Conservation (phyloP, 257 asterid species). For the Lycium barbarum region DNA sequence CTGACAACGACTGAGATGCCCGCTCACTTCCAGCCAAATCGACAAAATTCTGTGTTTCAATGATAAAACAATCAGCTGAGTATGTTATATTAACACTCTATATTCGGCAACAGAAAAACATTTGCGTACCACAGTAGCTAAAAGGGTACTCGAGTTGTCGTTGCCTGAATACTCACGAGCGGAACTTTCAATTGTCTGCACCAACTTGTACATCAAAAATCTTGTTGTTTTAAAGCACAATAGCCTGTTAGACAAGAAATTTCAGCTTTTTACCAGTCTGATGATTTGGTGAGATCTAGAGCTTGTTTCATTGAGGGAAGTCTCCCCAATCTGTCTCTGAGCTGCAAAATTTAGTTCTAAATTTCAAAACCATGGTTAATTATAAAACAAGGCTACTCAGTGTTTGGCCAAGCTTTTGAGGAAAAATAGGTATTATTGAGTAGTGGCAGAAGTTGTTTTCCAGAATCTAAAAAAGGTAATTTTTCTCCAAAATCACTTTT, state of each 20-base stretch:
- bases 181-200: conserved; percentile 83
- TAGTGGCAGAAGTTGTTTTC: too few species aligned
- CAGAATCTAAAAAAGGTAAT: too few species aligned
- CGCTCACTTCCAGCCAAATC: conserved; percentile 67
- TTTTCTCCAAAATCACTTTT: too few species aligned
- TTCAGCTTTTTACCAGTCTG: conserved; percentile 62
- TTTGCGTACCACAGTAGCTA: conserved; percentile 85
- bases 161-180: conserved; percentile 54
- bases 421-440: too few species aligned
- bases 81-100: background rate
- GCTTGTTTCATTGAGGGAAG: conserved; percentile 83
- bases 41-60: conserved; percentile 49
- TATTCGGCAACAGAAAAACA: conserved; percentile 1
- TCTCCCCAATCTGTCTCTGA: conserved; percentile 94
- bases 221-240: background rate
- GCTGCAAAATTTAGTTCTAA: conserved; percentile 48
- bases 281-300: conserved; percentile 95
- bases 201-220: background rate
- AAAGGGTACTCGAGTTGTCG: conserved; percentile 54
- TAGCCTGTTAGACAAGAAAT: conserved; percentile 9
- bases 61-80: background rate
- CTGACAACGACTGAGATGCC: conserved; percentile 49
- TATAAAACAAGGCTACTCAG: background rate
- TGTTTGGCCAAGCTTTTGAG: too few species aligned
- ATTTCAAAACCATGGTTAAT: background rate